Evolutionary conservation across 2,329 filamentous ascomycete species (phyloP).

Genomic region (Phialemonium atrogriseum): DNA sequence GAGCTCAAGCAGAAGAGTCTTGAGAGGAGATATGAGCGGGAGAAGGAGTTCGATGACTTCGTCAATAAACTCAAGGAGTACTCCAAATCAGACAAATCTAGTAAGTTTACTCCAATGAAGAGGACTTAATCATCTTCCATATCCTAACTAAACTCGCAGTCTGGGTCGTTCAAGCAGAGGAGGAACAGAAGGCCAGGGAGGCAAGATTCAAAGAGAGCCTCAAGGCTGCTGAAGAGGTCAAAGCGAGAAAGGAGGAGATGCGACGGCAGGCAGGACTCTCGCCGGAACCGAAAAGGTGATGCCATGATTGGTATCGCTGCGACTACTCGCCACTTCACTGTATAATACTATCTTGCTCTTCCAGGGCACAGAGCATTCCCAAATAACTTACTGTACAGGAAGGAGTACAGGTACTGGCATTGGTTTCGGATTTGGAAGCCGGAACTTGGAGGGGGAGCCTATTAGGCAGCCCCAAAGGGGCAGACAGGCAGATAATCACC

Average conservation of each 20-base stretch:
- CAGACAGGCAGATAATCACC: no score
- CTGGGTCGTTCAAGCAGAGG: slow-evolving; percentile 43
- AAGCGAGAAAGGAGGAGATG: slow-evolving; percentile 38
- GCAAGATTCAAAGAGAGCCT: slow-evolving; percentile 24
- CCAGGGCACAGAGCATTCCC: no score
- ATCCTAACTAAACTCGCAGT: slow-evolving; percentile 23
- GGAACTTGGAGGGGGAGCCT: no score
- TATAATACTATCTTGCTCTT: no score
- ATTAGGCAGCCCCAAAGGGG: no score
- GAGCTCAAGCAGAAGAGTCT: slow-evolving; percentile 84
- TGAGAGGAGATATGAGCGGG: slow-evolving; percentile 65
- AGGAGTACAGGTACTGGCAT: no score
- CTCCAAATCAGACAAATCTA: slow-evolving; percentile 84
- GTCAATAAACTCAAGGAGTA: slow-evolving; percentile 77
- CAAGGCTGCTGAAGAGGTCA: slow-evolving; percentile 31
- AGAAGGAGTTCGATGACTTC: slow-evolving; percentile 87
- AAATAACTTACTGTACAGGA: no score
- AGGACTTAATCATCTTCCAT: not conserved
- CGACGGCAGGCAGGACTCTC: slow-evolving; percentile 37
- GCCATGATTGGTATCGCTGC: not conserved
- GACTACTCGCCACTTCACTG: not conserved
- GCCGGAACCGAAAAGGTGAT: slow-evolving; percentile 16
- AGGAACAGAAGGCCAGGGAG: slow-evolving; percentile 32
- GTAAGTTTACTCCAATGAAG: slow-evolving; percentile 45
- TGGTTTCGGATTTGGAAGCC: no score